Conservation (phyloP, 2,329 filamentous ascomycete genomes). For the Epichloe amarillans region DNA sequence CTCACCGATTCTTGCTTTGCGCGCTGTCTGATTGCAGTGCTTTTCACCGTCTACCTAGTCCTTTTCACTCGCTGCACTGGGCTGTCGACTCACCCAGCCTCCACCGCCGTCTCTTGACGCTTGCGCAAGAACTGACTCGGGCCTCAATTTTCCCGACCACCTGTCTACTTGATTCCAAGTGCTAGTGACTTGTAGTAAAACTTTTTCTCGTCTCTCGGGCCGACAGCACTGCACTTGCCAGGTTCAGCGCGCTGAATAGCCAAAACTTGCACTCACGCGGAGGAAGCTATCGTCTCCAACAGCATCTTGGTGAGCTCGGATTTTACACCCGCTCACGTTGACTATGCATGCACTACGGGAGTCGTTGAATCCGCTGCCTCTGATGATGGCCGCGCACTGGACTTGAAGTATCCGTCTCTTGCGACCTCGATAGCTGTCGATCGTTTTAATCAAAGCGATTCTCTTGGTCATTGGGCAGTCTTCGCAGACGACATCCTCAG, state of each 20-base stretch:
- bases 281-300: not conserved
- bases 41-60: not conserved
- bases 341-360: conserved; percentile 6
- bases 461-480: not conserved
- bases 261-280: not conserved
- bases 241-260: not conserved
- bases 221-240: not conserved
- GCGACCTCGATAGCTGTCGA: not conserved
- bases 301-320: not conserved
- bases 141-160: not conserved
- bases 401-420: conserved; percentile 1
- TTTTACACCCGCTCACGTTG: not conserved
- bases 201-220: not conserved
- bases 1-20: not conserved
- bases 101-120: not conserved
- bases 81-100: not conserved
- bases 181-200: not conserved
- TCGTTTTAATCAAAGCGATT: not conserved
- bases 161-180: not conserved
- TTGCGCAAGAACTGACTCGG: not conserved
- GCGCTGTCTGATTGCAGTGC: not conserved
- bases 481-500: not conserved
- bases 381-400: conserved; percentile 2
- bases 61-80: not conserved
- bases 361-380: not conserved